phyloP scores from a whole-genome alignment of 495 filamentous ascomycete genomes.

The Alectoria sarmentosa region DNA sequence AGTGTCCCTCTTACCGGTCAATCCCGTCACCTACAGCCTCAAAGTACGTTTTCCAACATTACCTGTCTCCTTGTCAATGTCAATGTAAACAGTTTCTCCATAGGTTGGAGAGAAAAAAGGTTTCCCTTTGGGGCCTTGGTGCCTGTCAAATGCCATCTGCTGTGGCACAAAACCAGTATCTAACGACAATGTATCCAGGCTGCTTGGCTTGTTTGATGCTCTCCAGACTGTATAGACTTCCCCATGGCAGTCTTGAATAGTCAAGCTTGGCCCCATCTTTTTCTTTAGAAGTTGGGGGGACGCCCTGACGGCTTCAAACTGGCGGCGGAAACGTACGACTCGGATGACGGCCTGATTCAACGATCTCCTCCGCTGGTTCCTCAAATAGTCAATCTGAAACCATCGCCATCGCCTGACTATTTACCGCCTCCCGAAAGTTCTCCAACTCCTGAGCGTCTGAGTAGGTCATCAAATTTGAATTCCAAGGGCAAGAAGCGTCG shows the following conservation, averaged over 20 bases:
- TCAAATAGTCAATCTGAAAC: constrained; percentile 26
- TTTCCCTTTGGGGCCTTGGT: neutral
- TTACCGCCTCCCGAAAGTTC: constrained; percentile 18
- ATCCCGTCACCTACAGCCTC: constrained; percentile 6
- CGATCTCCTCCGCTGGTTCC: constrained; percentile 28
- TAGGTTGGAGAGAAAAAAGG: neutral
- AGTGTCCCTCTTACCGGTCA: constrained; percentile 7
- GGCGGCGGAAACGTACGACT: constrained; percentile 37
- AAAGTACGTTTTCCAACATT: constrained; percentile 3
- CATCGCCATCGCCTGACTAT: constrained; percentile 29
- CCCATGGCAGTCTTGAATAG: constrained; percentile 9
- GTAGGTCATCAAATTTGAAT: constrained; percentile 19
- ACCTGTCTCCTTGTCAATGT: neutral
- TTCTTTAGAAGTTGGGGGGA: constrained; percentile 21
- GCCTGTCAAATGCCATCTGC: neutral
- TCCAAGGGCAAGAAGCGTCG: constrained; percentile 32
- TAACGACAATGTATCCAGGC: constrained; percentile 1
- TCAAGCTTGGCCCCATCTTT: constrained; percentile 7
- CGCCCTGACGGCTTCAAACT: constrained; percentile 25
- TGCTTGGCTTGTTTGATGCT: neutral
- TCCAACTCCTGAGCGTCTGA: constrained; percentile 24
- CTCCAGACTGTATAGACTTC: neutral
- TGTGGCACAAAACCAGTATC: neutral
- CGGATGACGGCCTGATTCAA: constrained; percentile 36
- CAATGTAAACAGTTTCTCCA: neutral